Conservation (phyloP, 306 rosid species). For the Fagus sylvatica region DNA sequence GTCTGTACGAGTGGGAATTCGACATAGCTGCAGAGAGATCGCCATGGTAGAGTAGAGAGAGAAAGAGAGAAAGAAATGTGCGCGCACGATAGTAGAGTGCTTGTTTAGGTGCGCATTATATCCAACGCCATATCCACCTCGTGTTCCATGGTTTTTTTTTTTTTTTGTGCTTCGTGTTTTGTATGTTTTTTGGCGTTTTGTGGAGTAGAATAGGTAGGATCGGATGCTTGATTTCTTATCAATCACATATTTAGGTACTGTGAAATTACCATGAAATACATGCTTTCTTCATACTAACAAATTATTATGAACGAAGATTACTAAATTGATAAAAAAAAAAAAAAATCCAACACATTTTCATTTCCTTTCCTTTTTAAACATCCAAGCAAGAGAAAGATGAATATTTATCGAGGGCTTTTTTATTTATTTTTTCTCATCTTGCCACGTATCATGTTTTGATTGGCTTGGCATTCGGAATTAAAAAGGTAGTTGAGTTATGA, state of each 20-base stretch:
- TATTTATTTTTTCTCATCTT: no score
- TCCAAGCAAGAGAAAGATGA: no score
- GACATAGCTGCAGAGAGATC: conserved; percentile 58
- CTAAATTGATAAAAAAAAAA: no score
- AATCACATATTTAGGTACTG: background rate
- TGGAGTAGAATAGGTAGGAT: background rate
- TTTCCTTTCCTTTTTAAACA: no score
- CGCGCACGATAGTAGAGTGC: background rate
- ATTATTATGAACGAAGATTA: no score
- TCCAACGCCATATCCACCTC: background rate
- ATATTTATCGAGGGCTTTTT: no score
- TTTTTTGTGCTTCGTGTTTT: background rate
- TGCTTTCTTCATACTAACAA: no score
- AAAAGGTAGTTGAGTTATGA: no score
- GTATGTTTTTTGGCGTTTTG: background rate
- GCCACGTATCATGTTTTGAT: no score
- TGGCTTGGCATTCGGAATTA: no score
- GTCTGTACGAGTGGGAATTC: conserved; percentile 49
- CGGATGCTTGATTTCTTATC: background rate
- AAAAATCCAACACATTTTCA: no score
- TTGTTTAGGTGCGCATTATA: conserved; percentile 17
- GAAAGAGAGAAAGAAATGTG: background rate
- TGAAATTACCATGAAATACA: no score
- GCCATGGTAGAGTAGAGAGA: conserved; percentile 51
- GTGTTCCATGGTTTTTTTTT: conserved; percentile 8